Base-by-base conservation (phyloP, 139 green algal genomes). In the Chlorella sp. region DNA sequence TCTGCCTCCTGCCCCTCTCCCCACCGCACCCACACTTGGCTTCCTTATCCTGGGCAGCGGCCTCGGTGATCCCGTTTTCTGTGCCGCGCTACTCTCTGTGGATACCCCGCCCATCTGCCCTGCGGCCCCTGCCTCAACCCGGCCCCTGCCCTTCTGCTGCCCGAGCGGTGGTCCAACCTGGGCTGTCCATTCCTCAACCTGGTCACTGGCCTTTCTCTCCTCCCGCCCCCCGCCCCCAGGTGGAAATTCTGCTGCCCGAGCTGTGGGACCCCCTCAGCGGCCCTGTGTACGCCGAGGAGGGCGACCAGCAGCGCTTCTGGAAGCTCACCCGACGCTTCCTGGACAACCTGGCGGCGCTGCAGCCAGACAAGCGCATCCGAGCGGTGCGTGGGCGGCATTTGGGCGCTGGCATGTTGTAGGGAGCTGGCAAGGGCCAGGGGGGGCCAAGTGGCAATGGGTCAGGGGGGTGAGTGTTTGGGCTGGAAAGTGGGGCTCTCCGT, bases 61-160 rank as follows among this genome's bases (percentile, higher is more conserved):
- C 57, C 34, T 0, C 83, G 36, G 60, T 28, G 36, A 93, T 99
- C 28, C 91, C 98, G 78, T 85, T 99, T 61, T 95, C 96, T 15
- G 97, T 98, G 90, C 97, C 99, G 79, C 99, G 97, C 96, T 91
- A 97, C 90, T 94, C 94, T 40, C 90, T 92, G 42, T 95, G 89
- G 26, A 5, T 57, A 57, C 48, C 48, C 48, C 48, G 48, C 48
- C 48, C 48, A n/a, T n/a, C n/a, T n/a, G 48, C 48, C 9, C 48
- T 16, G 9, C 48, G 9, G n/a, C n/a, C 48, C 48, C 48, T 5
- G 7, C 48, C 48, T 57, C 48, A 57, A 16, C 48, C 48, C 9
- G 48, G 48, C 9, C 48, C 48, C 48, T 57, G 48, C 5, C 7
- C 5, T 57, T 57, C 48, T 57, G 48, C 48, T 57, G 48, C 48